Conservation (phyloP, 192 early-diverging fungal genomes). For the Thamnidium elegans region DNA sequence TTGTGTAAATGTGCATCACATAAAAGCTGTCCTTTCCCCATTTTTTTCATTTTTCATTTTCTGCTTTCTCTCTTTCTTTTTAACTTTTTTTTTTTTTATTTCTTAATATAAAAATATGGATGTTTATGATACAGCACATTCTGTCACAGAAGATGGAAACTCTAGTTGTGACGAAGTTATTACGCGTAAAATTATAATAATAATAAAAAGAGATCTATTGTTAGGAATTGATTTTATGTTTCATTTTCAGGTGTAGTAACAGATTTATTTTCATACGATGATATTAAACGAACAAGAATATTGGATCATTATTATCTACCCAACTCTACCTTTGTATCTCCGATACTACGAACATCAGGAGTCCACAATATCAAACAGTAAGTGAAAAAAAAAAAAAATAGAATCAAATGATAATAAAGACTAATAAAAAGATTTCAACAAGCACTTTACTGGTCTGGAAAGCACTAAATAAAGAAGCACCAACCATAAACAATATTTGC, state of each 20-base stretch:
- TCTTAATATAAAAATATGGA: background rate
- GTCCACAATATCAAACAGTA: conserved; percentile 49
- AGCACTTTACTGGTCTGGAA: conserved; percentile 36
- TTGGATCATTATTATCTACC: conserved; percentile 46
- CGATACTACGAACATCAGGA: conserved; percentile 47
- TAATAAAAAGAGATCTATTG: background rate
- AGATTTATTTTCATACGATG: conserved; percentile 47
- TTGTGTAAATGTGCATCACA: too few species aligned
- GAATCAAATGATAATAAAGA: background rate
- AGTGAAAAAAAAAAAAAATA: conserved; percentile 2
- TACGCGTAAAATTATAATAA: background rate
- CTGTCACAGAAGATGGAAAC: background rate
- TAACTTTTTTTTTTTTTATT: background rate
- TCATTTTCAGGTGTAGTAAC: conserved; percentile 35
- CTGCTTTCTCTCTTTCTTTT: background rate
- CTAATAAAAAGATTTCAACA: background rate
- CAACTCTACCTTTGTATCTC: conserved; percentile 48
- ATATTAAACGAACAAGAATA: conserved; percentile 41
- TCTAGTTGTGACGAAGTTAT: background rate
- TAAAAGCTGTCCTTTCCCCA: too few species aligned
- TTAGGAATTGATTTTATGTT: background rate
- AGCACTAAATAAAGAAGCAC: conserved; percentile 26
- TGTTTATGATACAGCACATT: background rate
- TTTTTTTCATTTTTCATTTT: too few species aligned
- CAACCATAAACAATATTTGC: conserved; percentile 28